These are phyloP conservation scores for Ophiostoma tasmaniense DNA, from an alignment of 2,329 filamentous ascomycete species.

Conservation along the genomic window DNA sequence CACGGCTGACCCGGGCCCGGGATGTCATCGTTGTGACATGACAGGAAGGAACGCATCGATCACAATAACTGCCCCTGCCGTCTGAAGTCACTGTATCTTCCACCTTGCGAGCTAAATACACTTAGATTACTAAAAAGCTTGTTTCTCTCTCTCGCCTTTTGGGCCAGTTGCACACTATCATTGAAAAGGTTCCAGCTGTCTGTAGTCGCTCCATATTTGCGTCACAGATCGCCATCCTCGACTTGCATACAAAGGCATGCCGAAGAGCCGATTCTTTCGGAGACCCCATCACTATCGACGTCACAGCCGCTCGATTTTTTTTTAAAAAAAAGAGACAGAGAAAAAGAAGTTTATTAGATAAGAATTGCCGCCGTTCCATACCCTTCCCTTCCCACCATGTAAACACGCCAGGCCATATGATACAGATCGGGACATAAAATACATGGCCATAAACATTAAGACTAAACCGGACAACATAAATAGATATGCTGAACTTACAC, in stretches of 20 bases:
- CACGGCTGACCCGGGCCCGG: neutral
- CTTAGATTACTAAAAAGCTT: neutral
- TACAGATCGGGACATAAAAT: neutral
- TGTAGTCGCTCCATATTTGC: neutral
- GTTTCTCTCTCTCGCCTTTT: neutral
- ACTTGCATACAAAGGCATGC: neutral
- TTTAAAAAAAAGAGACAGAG: neutral
- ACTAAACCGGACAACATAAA: neutral
- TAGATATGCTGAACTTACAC: neutral
- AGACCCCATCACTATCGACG: neutral
- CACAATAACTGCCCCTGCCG: neutral
- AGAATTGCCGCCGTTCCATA: neutral
- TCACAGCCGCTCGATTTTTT: neutral
- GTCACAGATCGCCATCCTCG: neutral
- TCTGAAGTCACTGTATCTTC: neutral
- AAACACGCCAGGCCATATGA: neutral
- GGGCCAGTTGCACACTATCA: too few species aligned
- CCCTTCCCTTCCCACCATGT: neutral
- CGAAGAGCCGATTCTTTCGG: neutral
- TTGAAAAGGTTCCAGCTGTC: too few species aligned
- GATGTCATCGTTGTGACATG: neutral
- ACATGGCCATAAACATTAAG: neutral
- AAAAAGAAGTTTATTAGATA: neutral
- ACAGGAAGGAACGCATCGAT: neutral
- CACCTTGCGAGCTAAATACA: neutral